A percentile compares a stretch with the other conserved stretches of the same genome.
phyloP scores from a whole-genome alignment of 768 basidiomycete genomes.

The Daedaleopsis nitida region DNA sequence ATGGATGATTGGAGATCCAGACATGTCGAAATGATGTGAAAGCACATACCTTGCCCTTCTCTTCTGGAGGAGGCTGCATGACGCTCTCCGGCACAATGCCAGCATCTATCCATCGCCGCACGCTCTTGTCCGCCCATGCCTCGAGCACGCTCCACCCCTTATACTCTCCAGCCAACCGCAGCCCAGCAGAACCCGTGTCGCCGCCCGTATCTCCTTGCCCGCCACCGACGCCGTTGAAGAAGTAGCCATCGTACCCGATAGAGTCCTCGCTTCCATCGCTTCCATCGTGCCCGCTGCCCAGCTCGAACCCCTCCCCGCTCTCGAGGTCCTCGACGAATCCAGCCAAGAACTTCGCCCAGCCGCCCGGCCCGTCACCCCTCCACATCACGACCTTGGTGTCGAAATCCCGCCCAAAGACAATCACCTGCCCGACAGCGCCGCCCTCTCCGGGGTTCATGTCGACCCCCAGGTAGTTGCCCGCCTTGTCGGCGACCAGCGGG shows the following conservation, averaged over 20 bases:
- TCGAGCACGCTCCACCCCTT: slow-evolving; percentile 91
- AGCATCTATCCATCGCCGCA: slow-evolving; percentile 82
- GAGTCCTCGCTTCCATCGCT: slow-evolving; percentile 82
- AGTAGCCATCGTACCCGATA: slow-evolving; percentile 86
- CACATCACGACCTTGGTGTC: slow-evolving; percentile 97
- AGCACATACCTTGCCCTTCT: slow-evolving; percentile 50
- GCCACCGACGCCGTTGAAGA: slow-evolving; percentile 75
- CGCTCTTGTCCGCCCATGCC: slow-evolving; percentile 89
- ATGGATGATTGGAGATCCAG: slow-evolving; percentile 36
- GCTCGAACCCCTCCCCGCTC: slow-evolving; percentile 84
- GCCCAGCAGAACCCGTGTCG: slow-evolving; percentile 64
- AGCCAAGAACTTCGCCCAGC: slow-evolving; percentile 95
- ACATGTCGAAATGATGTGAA: background rate
- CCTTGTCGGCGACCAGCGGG: slow-evolving; percentile 90
- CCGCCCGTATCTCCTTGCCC: slow-evolving; percentile 81
- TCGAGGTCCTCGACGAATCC: slow-evolving; percentile 92
- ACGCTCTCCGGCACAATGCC: slow-evolving; percentile 59
- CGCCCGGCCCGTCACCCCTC: slow-evolving; percentile 85
- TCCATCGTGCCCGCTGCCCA: slow-evolving; percentile 57
- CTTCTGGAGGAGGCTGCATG: slow-evolving; percentile 35
- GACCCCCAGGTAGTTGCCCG: slow-evolving; percentile 95
- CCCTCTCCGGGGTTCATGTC: slow-evolving; percentile 85
- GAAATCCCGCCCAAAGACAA: slow-evolving; percentile 98
- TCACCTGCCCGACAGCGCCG: slow-evolving; percentile 87
- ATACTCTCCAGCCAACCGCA: slow-evolving; percentile 84